These are phyloP conservation scores for Macaranga tanarius DNA, from an alignment of 441 rosid species.

Conservation along the genomic window DNA sequence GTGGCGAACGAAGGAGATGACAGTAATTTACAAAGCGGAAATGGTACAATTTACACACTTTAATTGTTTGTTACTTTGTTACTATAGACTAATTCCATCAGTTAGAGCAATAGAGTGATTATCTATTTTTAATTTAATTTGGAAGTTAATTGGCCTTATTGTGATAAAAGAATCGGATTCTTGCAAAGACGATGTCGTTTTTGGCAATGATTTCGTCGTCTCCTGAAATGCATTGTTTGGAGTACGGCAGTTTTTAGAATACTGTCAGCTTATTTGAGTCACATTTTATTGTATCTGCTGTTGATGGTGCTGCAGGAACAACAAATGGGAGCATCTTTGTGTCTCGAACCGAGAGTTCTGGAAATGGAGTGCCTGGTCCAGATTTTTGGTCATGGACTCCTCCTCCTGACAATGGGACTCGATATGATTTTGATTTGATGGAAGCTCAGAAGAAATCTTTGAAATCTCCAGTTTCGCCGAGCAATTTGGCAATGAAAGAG, in stretches of 20 bases:
- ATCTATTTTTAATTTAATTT: no score
- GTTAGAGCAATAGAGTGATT: not conserved
- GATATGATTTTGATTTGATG: slow-evolving; percentile 29
- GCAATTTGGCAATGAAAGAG: slow-evolving; percentile 60
- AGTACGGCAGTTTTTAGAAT: no score
- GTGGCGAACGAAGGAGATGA: slow-evolving; percentile 5
- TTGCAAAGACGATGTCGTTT: no score
- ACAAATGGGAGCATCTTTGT: slow-evolving; percentile 40
- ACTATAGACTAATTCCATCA: not conserved
- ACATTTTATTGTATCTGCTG: not conserved
- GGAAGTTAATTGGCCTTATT: not conserved
- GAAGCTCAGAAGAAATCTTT: slow-evolving; percentile 31
- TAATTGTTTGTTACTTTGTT: not conserved
- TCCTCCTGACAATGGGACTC: slow-evolving; percentile 38
- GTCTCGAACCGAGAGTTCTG: slow-evolving; percentile 44
- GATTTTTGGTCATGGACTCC: slow-evolving; percentile 98
- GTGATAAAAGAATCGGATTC: no score
- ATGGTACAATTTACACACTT: not conserved
- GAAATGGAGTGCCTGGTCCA: slow-evolving; percentile 73
- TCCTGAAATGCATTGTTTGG: no score
- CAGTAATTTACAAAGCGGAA: slow-evolving; percentile 9
- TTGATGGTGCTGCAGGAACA: slow-evolving; percentile 35
- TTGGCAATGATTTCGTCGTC: no score
- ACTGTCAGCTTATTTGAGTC: not conserved
- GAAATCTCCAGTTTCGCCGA: slow-evolving; percentile 33